Base-by-base conservation (phyloP, 2,329 filamentous ascomycete species). In the Byssochlamys sp. region DNA sequence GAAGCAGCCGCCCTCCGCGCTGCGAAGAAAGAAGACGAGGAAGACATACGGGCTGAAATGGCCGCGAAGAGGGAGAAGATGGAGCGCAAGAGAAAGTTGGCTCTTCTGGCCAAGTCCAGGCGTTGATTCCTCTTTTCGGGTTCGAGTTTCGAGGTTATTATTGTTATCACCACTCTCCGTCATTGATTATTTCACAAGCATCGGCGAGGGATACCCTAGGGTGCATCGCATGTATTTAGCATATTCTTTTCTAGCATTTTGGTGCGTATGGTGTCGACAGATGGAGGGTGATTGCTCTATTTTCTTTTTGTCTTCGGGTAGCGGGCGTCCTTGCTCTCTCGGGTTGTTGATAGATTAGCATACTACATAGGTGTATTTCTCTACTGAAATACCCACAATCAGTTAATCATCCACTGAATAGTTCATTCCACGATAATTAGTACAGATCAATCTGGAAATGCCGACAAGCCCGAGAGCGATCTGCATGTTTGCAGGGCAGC, bases 1-100 rank as follows among this genome's bases (percentile, higher is more conserved):
- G 78, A 80, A 63, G 67, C 65, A 25, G 59, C 60, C 12, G 77
- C 78, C 6, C 62, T 77, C 33, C 71, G 67, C 56, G 64, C 61
- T 48, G 78, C 78, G 5, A 72, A 69, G 55, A 67, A 65, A 57
- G 78, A 80, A 61, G 78, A 80, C 58, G 77, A 78, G 61, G 69
- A 75, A 63, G 77, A 79, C 57, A 63, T 73, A 60, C 71, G 67
- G 3, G 59, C 66, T 33, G 78, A 80, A 64, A 68, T 71, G 61
- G 69, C 69, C 52, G 71, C 76, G 29, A 80, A 79, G 66, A 68
- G 69, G 57, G 74, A 73, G 59, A 80, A 80, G 62, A 58, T 77
- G 60, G 76, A 77, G 51, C 71, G 76, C 51, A 76, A 71, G 63
- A 73, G 71, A 63, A 77, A 70, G 59, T 63, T 78, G 57, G 63